These are phyloP conservation scores for Hortaea werneckii DNA, from an alignment of 2,329 filamentous ascomycete species.

Conservation along the genomic window DNA sequence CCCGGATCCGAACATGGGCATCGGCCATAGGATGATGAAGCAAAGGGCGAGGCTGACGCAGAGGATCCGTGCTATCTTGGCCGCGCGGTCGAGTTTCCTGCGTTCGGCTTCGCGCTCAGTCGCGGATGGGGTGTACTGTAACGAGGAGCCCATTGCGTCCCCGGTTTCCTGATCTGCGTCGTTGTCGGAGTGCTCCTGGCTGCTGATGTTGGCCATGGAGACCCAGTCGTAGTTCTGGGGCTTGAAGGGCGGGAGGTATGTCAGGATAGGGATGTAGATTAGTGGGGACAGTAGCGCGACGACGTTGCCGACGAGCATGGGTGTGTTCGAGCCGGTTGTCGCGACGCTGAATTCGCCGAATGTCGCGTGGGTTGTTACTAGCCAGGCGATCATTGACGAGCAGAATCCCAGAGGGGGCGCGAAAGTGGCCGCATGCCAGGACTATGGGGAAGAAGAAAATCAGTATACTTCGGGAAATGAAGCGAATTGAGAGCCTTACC, in stretches of 20 bases:
- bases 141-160: slow-evolving; percentile 28
- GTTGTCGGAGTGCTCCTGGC: slow-evolving; percentile 65
- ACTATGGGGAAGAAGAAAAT: slow-evolving; percentile 44
- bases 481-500: too few species aligned
- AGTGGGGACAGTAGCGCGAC: slow-evolving; percentile 49
- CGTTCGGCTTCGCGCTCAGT: slow-evolving; percentile 35
- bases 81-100: slow-evolving; percentile 32
- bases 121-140: too few species aligned
- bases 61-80: slow-evolving; percentile 36
- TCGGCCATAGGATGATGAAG: slow-evolving; percentile 26
- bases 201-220: slow-evolving; percentile 70
- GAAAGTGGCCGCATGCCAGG: slow-evolving; percentile 40
- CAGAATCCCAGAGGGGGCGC: slow-evolving; percentile 25
- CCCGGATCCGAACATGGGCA: slow-evolving; percentile 29
- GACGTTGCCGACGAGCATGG: slow-evolving; percentile 29
- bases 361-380: slow-evolving; percentile 25
- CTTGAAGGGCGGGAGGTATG: slow-evolving; percentile 48
- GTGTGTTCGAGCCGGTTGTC: slow-evolving; percentile 28
- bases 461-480: too few species aligned
- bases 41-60: slow-evolving; percentile 32
- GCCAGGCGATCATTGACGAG: slow-evolving; percentile 37
- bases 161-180: slow-evolving; percentile 57
- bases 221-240: slow-evolving; percentile 76
- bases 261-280: slow-evolving; percentile 66
- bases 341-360: slow-evolving; percentile 31